These are phyloP conservation scores for Metschnikowia gruessii DNA, from an alignment of 805 yeast genomes.

Conservation along the genomic window DNA sequence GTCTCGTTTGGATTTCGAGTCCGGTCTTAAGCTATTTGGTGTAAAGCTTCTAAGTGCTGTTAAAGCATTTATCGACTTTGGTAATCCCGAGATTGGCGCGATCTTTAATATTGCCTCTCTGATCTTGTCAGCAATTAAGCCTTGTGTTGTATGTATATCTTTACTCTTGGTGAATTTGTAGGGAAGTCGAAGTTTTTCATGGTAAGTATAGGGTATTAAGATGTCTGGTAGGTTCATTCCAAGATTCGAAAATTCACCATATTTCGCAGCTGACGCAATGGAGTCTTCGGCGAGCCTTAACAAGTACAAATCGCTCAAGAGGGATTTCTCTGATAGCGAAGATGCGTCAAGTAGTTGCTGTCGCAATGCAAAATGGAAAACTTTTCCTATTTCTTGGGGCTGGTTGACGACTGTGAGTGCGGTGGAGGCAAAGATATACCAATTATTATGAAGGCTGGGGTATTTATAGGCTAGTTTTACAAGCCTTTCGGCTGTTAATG, in stretches of 20 bases:
- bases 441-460: conserved; percentile 52
- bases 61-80: conserved; percentile 78
- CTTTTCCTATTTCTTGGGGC: conserved; percentile 74
- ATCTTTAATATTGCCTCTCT: conserved; percentile 79
- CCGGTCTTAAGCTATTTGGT: conserved; percentile 41
- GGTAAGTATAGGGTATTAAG: conserved; percentile 38
- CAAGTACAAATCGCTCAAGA: conserved; percentile 34
- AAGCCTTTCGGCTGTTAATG: conserved; percentile 56
- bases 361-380: conserved; percentile 65
- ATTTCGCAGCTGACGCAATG: conserved; percentile 37
- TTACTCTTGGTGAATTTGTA: conserved; percentile 33
- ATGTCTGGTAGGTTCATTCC: conserved; percentile 44
- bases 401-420: conserved; percentile 77
- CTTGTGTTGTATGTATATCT: conserved; percentile 37
- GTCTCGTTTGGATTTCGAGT: conserved; percentile 26
- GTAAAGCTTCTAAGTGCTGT: conserved; percentile 62
- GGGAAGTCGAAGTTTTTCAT: conserved; percentile 36
- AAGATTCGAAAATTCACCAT: conserved; percentile 37
- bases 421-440: conserved; percentile 82
- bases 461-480: conserved; percentile 49
- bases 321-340: conserved; percentile 20
- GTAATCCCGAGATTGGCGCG: conserved; percentile 78
- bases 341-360: conserved; percentile 40
- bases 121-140: conserved; percentile 47
- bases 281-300: conserved; percentile 40